A percentile compares a stretch with the other conserved stretches of the same genome.
phyloP scores from a whole-genome alignment of 441 rosid species.

The Sinapis alba region DNA sequence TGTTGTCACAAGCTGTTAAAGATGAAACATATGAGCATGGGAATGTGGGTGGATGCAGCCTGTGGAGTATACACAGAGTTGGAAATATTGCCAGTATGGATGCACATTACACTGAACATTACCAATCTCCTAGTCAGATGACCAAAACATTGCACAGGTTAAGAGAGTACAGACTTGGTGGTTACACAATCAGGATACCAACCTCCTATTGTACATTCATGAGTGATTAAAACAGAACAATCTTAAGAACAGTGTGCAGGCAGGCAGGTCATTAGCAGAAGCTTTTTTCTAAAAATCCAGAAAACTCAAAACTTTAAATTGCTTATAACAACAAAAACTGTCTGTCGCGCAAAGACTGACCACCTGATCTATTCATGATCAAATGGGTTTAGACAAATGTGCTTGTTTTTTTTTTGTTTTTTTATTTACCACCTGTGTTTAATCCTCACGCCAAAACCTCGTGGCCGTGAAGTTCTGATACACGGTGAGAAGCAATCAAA shows the following conservation, averaged over 20 bases:
- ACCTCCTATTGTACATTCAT: constrained; percentile 17
- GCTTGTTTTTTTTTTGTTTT: not conserved
- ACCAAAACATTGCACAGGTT: too few species aligned
- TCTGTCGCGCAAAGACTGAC: constrained; percentile 25
- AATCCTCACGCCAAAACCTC: constrained; percentile 56
- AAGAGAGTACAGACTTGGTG: too few species aligned
- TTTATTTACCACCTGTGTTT: constrained; percentile 55
- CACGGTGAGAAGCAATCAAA: constrained; percentile 46
- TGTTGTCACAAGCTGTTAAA: constrained; percentile 81
- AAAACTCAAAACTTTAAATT: not conserved
- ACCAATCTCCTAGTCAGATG: constrained; percentile 96
- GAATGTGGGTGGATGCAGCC: constrained; percentile 77
- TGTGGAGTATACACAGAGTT: constrained; percentile 84
- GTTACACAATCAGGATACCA: not conserved
- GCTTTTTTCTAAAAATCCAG: too few species aligned
- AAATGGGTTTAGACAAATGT: constrained; percentile 35
- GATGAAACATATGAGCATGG: constrained; percentile 99
- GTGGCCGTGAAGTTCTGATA: constrained; percentile 58
- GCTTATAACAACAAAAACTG: not conserved
- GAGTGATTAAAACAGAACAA: not conserved
- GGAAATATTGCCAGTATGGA: constrained; percentile 95
- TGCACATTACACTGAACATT: constrained; percentile 92
- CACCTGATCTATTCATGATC: constrained; percentile 49
- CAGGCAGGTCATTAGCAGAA: too few species aligned
- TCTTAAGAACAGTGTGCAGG: too few species aligned